Conservation (phyloP, 1,284 basidiomycete species). For the Sporisorium scitamineum region DNA sequence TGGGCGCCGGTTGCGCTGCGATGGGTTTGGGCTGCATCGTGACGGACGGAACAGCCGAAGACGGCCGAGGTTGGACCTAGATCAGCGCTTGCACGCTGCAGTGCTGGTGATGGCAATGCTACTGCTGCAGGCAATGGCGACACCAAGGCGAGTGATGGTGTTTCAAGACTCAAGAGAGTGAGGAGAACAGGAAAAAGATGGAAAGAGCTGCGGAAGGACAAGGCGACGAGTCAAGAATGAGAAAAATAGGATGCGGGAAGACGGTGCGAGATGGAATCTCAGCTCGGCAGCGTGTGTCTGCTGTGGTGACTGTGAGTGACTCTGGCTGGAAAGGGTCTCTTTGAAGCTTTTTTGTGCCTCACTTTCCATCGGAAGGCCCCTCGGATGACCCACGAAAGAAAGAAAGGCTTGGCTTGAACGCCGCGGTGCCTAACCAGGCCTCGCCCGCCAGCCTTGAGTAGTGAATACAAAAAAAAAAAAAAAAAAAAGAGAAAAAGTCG, state of each 20-base stretch:
- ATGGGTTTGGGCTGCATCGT: conserved; percentile 43
- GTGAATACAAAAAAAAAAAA: too few species aligned
- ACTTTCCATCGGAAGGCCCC: not conserved
- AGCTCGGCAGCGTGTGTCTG: not conserved
- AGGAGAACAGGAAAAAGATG: too few species aligned
- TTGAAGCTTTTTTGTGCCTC: not conserved
- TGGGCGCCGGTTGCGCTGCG: conserved; percentile 31
- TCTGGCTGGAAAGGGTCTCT: not conserved
- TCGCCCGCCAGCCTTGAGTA: too few species aligned
- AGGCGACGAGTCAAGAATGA: not conserved
- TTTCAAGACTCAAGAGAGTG: too few species aligned
- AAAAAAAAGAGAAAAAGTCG: too few species aligned
- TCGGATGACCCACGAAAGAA: too few species aligned
- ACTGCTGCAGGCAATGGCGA: not conserved
- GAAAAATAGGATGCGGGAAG: not conserved
- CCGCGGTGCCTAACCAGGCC: too few species aligned
- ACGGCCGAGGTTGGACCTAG: not conserved
- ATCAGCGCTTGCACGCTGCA: not conserved
- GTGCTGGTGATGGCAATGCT: not conserved
- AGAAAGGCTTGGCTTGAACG: not conserved
- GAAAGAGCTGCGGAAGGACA: too few species aligned
- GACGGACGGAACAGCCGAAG: not conserved
- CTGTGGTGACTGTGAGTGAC: not conserved
- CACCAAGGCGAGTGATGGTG: not conserved
- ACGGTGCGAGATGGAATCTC: not conserved